These are phyloP conservation scores for Lycium ferocissimum DNA, from an alignment of 257 asterid genomes.

Conservation along the genomic window DNA sequence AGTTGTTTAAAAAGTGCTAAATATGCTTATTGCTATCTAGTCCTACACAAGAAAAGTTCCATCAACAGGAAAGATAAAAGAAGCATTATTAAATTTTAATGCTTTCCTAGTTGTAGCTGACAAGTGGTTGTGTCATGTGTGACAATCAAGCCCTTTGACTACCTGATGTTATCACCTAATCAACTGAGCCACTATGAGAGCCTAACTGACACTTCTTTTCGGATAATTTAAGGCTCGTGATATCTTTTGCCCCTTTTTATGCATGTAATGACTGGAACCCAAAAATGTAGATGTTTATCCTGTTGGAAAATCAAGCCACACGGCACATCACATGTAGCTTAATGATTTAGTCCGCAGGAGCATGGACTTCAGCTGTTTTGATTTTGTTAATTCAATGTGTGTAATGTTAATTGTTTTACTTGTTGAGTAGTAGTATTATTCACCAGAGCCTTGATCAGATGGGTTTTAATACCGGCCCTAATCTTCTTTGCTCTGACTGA, in stretches of 20 bases:
- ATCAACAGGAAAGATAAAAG: background rate
- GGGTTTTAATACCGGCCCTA: background rate
- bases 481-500: constrained; percentile 22
- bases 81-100: background rate
- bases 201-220: background rate
- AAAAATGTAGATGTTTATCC: background rate
- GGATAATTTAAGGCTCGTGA: constrained; percentile 15
- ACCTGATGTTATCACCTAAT: background rate
- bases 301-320: constrained; percentile 16
- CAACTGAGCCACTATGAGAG: constrained; percentile 10
- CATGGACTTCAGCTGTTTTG: constrained; percentile 8
- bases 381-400: background rate
- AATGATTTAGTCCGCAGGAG: background rate
- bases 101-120: background rate
- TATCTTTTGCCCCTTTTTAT: background rate
- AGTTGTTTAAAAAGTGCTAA: constrained; percentile 12
- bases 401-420: background rate
- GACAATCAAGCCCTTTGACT: background rate
- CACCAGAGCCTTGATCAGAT: constrained; percentile 9
- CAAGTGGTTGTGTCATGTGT: background rate
- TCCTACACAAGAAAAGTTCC: background rate
- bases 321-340: background rate
- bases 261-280: background rate
- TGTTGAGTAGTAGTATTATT: background rate
- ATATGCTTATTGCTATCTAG: background rate